Percentiles rank a stretch among this genome's conserved stretches.
phyloP scores from a whole-genome alignment of 2,329 filamentous ascomycete genomes.

The Thelonectria discophora region DNA sequence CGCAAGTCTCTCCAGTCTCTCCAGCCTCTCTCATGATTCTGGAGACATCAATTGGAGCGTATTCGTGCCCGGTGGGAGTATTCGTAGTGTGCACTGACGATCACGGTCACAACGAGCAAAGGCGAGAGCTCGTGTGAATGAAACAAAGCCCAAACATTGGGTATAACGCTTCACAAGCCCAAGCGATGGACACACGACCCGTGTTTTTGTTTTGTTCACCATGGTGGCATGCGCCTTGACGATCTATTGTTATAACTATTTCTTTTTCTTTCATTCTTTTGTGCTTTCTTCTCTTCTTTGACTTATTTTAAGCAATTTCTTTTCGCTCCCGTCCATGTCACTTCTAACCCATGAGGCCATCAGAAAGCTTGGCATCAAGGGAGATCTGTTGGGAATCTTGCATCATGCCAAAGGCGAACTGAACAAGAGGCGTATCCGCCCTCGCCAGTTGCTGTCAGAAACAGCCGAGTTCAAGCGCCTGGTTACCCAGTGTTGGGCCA shows the following conservation, averaged over 20 bases:
- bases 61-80: not conserved
- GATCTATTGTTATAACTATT: not conserved
- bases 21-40: not conserved
- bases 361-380: not conserved
- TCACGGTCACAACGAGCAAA: constrained; percentile 8
- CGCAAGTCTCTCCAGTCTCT: not conserved
- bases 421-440: not conserved
- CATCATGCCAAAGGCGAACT: not conserved
- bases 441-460: not conserved
- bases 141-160: constrained; percentile 30
- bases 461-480: not conserved
- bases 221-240: not conserved
- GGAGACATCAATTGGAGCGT: not conserved
- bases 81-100: not conserved
- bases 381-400: constrained; percentile 1
- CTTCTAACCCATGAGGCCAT: not conserved
- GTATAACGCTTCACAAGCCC: constrained; percentile 5
- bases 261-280: not conserved
- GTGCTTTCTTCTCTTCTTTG: not conserved
- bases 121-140: constrained; percentile 30
- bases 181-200: constrained; percentile 17
- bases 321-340: not conserved
- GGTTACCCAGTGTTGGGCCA: no score
- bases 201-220: not conserved
- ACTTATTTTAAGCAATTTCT: not conserved